A percentile compares a stretch with the other conserved stretches of the same genome.
These are phyloP conservation scores for Sorghum bicolor DNA, from an alignment of 176 grass and related monocot genomes.

Conservation along the genomic window Sorghum_bicolor_NCBIv3 NC_012878.2:49264001-49264500, in stretches of 20 bases:
- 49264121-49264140: background rate
- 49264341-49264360: slow-evolving; percentile 84
- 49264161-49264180: background rate
- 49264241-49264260: background rate
- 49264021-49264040: background rate
- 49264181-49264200: background rate
- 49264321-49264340: slow-evolving; percentile 53
- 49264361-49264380: slow-evolving; percentile 64
- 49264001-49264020: background rate
- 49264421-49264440: slow-evolving; percentile 66
- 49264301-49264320: slow-evolving; percentile 67
- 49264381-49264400: slow-evolving; percentile 69
- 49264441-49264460: slow-evolving; percentile 64
- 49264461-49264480: slow-evolving; percentile 86
- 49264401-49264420: slow-evolving; percentile 65
- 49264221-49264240: background rate
- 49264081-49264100: slow-evolving; percentile 79
- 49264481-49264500: slow-evolving; percentile 65
- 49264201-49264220: background rate
- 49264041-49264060: slow-evolving; percentile 33
- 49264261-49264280: background rate
- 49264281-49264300: slow-evolving; percentile 13
- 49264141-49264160: background rate
- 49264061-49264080: slow-evolving; percentile 77
- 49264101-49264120: no score